Base-by-base conservation (phyloP, 2,329 filamentous ascomycete genomes). In the Endothia cerciana region DNA sequence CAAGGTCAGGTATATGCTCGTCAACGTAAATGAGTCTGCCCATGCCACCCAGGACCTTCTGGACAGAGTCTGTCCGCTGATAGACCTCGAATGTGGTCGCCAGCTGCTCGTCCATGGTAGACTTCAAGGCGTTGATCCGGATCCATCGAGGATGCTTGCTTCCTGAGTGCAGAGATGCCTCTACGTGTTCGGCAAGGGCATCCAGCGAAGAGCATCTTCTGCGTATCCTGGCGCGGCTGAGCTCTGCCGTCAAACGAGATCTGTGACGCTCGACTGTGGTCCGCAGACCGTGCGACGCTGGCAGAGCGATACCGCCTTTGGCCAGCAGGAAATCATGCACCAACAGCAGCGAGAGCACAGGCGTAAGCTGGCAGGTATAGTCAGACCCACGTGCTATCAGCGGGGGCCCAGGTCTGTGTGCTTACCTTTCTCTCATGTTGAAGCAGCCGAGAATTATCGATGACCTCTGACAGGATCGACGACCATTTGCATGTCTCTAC, bases 401-500 rank as follows among this genome's bases (percentile, higher is more conserved):
- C 7, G 22, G 13, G 40, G 28, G n/a, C 1, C n/a, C n/a, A n/a
- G n/a, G n/a, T n/a, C n/a, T 5, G 56, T 30, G 33, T 10, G 63
- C 79, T 70, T 76, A 95, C 94, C 87, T 97, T 97, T 70, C 87
- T 89, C 81, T 99, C 95, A 11, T 89, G 79, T n/a, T 85, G 84
- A 43, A 98, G 80, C 43, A 98, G 80, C 3, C 88, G 90, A 1
- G 93, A 86, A 70, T 85, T 87, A 71, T 97, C 93, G 73, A 99
- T 87, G n/a, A 97, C 90, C 73, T 97, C 93, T 73, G 93, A 93
- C 58, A 99, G 80, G 2, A 97, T 83, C 3, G 82, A 76, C 72
- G 94, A 95, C 92, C 94, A 97, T 87, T 97, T 98, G 71, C 91
- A 89, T 1, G 92, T 89, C 78, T 98, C 94, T 28, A 90, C 86